These are phyloP conservation scores for Carex pumila DNA, from an alignment of 176 grass and related monocot species.

Conservation along the genomic window DNA sequence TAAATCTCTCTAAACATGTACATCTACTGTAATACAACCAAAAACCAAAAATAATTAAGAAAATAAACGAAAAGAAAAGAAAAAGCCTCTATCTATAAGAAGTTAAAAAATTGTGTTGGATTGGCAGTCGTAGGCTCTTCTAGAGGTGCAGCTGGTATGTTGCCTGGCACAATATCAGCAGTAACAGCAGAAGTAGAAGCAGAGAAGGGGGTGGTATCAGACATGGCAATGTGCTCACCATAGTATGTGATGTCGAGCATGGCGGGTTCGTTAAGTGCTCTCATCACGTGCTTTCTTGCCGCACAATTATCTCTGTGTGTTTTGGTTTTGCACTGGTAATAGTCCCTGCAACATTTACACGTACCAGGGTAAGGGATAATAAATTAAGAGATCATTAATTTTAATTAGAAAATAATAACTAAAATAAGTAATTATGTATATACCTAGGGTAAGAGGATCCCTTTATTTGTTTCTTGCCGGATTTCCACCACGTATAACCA, in stretches of 20 bases:
- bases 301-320: background rate
- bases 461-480: background rate
- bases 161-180: background rate
- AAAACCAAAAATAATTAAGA: background rate
- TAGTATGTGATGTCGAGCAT: conserved; percentile 13
- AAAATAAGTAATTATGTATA: background rate
- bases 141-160: background rate
- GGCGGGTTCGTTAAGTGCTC: background rate
- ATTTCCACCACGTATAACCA: conserved; percentile 19
- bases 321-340: conserved; percentile 14
- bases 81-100: background rate
- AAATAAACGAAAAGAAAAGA: background rate
- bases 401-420: background rate
- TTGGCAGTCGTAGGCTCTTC: background rate
- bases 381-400: background rate
- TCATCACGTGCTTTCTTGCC: background rate
- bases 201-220: background rate
- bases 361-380: too few species aligned
- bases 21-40: background rate
- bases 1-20: background rate
- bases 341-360: background rate
- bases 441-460: conserved; percentile 17
- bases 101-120: background rate
- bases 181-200: background rate
- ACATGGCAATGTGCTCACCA: background rate